Conservation (phyloP, 148 eudicot genomes). For the Tetragonia tetragonoides region DNA sequence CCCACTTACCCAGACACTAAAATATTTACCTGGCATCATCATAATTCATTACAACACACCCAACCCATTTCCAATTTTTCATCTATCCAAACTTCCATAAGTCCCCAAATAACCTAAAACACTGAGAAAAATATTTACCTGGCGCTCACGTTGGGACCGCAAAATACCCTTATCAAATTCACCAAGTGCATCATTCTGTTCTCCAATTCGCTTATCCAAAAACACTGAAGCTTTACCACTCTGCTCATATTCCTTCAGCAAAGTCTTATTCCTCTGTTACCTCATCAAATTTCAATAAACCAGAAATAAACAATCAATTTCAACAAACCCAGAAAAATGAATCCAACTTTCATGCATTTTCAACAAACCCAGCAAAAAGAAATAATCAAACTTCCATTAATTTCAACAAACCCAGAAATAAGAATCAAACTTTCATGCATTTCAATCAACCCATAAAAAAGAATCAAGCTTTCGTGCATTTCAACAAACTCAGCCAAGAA, state of each 20-base stretch:
- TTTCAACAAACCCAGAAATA: no score
- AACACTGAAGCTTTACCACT: constrained; percentile 78
- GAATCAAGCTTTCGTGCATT: no score
- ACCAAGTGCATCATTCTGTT: constrained; percentile 63
- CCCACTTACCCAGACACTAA: neutral
- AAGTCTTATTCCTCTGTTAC: constrained; percentile 77
- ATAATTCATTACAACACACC: no score
- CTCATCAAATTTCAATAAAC: constrained; percentile 1
- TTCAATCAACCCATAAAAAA: no score
- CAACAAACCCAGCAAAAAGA: no score
- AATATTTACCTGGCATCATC: constrained; percentile 46
- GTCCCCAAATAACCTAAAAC: no score
- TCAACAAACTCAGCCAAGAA: no score
- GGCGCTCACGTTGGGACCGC: constrained; percentile 88
- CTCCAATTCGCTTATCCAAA: constrained; percentile 87
- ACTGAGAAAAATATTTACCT: constrained; percentile 35
- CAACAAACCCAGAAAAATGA: neutral
- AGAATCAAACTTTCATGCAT: no score
- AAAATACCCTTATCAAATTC: constrained; percentile 87
- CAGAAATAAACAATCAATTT: constrained; percentile 11
- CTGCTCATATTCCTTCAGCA: constrained; percentile 84
- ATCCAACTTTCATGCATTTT: no score
- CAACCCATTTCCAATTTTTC: no score
- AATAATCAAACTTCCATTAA: no score
- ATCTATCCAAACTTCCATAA: no score